Conservation (phyloP, 2,329 filamentous ascomycete species). For the Onygenales sp. region DNA sequence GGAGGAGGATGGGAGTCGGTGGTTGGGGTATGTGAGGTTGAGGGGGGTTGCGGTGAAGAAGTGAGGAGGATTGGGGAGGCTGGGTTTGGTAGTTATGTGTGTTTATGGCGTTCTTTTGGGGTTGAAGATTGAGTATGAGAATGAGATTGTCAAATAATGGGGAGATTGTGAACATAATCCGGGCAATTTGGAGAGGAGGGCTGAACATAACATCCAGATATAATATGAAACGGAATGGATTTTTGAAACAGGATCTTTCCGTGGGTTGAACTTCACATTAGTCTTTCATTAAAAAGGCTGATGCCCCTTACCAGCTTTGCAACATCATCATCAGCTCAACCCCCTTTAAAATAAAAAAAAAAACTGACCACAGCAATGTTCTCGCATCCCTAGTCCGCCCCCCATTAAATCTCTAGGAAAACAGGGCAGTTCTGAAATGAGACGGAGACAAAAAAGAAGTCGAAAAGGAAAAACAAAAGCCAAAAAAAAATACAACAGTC, state of each 20-base stretch:
- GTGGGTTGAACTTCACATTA: too few relatives aligned
- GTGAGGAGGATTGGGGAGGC: background rate
- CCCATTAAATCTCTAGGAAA: conserved; percentile 38
- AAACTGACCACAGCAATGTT: conserved; percentile 26
- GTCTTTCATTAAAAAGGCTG: too few relatives aligned
- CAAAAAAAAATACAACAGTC: background rate
- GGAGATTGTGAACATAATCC: too few relatives aligned
- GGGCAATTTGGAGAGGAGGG: too few relatives aligned
- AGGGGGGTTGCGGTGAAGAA: conserved; percentile 30
- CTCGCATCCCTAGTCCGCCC: conserved; percentile 49
- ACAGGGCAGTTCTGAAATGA: conserved; percentile 45
- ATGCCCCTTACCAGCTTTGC: too few relatives aligned
- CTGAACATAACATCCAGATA: too few relatives aligned
- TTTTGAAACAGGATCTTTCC: too few relatives aligned
- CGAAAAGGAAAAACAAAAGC: background rate
- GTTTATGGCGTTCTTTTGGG: background rate
- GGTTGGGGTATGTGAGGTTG: conserved; percentile 39
- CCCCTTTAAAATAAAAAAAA: too few relatives aligned
- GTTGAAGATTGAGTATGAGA: too few relatives aligned
- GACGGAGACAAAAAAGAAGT: conserved; percentile 33
- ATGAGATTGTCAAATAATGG: too few relatives aligned
- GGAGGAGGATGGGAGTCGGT: conserved; percentile 48
- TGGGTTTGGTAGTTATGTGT: background rate
- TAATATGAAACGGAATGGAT: too few relatives aligned
- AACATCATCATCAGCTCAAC: too few relatives aligned